phyloP scores from a whole-genome alignment of 192 early-diverging fungal genomes.

The Geranomyces michiganensis region DNA sequence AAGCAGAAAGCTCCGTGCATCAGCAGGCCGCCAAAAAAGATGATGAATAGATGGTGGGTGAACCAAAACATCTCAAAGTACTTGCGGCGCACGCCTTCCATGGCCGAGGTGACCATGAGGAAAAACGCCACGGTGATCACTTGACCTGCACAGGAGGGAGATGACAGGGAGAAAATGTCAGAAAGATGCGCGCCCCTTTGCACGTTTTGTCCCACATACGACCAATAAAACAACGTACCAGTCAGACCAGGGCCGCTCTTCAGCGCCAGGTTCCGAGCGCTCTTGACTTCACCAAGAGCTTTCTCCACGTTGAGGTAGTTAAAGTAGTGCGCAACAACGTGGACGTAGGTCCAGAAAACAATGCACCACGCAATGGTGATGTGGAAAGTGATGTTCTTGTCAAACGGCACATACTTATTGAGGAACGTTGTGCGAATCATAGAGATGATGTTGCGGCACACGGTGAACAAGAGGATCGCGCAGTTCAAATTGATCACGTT shows the following conservation, averaged over 20 bases:
- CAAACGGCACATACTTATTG: constrained; percentile 78
- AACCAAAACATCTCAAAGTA: constrained; percentile 84
- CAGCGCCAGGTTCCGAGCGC: constrained; percentile 55
- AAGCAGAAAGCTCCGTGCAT: constrained; percentile 87
- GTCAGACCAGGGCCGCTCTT: constrained; percentile 72
- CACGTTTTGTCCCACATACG: too few species aligned
- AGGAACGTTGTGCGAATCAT: constrained; percentile 73
- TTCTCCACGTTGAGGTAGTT: constrained; percentile 69
- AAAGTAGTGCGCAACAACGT: constrained; percentile 73
- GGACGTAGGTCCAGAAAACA: constrained; percentile 74
- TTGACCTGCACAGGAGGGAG: constrained; percentile 73
- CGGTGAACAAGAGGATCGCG: constrained; percentile 76
- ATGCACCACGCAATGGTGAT: constrained; percentile 79
- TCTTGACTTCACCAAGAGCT: constrained; percentile 39
- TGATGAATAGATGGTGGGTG: constrained; percentile 82
- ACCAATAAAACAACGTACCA: too few species aligned
- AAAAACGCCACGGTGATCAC: constrained; percentile 73
- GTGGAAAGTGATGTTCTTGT: constrained; percentile 82
- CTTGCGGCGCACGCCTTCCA: constrained; percentile 63
- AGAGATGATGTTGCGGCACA: constrained; percentile 82
- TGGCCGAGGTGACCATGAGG: constrained; percentile 75
- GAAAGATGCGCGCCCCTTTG: too few species aligned
- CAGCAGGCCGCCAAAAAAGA: constrained; percentile 78
- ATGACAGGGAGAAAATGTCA: neutral
- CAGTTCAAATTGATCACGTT: constrained; percentile 77